Conservation (phyloP, 495 filamentous ascomycete species). For the Talaromyces wortmannii region DNA sequence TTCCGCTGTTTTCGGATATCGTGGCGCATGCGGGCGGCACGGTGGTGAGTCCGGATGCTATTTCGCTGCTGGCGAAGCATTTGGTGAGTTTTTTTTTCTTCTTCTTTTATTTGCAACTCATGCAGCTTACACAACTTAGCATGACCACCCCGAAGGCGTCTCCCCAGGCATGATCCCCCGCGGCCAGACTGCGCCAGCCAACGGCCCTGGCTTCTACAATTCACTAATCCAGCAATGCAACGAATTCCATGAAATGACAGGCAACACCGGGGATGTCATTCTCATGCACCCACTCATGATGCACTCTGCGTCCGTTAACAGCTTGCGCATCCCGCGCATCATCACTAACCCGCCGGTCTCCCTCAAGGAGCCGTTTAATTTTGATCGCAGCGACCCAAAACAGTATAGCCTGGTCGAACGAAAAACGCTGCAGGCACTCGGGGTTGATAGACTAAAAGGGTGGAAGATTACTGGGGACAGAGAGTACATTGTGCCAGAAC, state of each 20-base stretch:
- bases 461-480: conserved; percentile 56
- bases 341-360: conserved; percentile 69
- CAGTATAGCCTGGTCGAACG: conserved; percentile 62
- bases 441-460: conserved; percentile 47
- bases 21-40: conserved; percentile 58
- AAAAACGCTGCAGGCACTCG: conserved; percentile 56
- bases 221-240: conserved; percentile 37
- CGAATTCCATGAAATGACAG: conserved; percentile 60
- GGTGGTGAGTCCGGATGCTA: conserved; percentile 53
- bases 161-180: conserved; percentile 58
- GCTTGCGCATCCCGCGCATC: conserved; percentile 50
- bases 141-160: conserved; percentile 62
- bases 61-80: conserved; percentile 49
- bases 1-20: conserved; percentile 64
- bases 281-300: conserved; percentile 70
- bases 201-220: conserved; percentile 44
- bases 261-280: conserved; percentile 58
- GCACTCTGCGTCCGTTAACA: conserved; percentile 57
- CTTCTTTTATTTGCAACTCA: neutral
- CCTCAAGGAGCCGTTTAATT: conserved; percentile 56
- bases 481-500: conserved; percentile 39
- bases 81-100: conserved; percentile 24
- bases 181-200: conserved; percentile 30
- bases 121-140: conserved; percentile 10
- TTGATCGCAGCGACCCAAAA: conserved; percentile 48